A percentile compares a stretch with the other conserved stretches of the same genome.
Conservation (phyloP, 139 green algal species). For the Chlorella ohadii region DNA sequence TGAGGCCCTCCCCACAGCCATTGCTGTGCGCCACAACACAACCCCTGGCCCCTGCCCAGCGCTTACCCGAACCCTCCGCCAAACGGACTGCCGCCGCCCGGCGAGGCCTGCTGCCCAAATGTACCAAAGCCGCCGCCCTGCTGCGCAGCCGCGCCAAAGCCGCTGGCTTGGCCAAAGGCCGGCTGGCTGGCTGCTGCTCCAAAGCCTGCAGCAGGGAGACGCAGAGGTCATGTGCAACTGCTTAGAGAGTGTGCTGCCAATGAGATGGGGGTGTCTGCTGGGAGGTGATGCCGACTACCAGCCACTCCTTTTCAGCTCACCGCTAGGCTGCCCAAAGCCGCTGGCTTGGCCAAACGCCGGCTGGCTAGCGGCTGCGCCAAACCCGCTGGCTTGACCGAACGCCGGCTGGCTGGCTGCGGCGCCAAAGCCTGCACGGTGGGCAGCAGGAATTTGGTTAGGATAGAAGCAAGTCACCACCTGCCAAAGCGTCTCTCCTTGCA, state of each 20-base stretch:
- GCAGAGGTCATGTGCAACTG: no score
- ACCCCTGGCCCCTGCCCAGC: no score
- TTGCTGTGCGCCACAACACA: no score
- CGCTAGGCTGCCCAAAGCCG: background rate
- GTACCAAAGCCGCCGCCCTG: conserved; percentile 27
- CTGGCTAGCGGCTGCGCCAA: conserved; percentile 14
- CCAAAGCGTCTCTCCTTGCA: no score
- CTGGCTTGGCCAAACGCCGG: conserved; percentile 10
- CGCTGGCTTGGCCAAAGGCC: conserved; percentile 7
- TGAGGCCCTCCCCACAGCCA: no score
- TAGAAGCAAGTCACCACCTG: no score
- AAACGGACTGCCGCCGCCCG: conserved; percentile 12
- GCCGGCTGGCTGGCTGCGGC: background rate
- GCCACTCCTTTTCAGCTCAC: background rate
- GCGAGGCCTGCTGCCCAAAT: conserved; percentile 18
- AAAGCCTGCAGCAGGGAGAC: background rate
- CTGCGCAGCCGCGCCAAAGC: conserved; percentile 23
- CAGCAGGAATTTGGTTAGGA: background rate
- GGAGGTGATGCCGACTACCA: no score
- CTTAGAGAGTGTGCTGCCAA: no score
- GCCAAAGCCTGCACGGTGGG: background rate
- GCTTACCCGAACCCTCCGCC: conserved; percentile 13
- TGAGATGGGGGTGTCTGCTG: no score
- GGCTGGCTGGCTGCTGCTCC: conserved; percentile 10
- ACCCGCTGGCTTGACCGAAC: conserved; percentile 21